Conservation (phyloP, 768 basidiomycete genomes). For the Mycena galopus region DNA sequence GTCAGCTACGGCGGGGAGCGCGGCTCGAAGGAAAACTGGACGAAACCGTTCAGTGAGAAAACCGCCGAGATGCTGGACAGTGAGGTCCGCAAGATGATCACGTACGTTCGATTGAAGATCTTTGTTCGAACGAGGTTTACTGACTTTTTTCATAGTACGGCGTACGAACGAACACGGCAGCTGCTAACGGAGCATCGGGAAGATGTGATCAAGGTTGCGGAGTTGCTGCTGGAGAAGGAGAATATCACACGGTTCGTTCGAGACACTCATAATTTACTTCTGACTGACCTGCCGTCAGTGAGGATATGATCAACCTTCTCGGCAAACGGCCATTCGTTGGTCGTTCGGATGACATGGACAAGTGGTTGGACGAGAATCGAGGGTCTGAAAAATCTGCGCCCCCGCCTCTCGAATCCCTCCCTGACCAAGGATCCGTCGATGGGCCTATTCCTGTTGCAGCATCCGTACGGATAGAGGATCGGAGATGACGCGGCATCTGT, state of each 20-base stretch:
- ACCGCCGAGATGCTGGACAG: constrained; percentile 94
- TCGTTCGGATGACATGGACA: constrained; percentile 93
- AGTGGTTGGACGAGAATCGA: constrained; percentile 90
- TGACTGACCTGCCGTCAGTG: constrained; percentile 57
- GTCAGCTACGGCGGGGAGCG: constrained; percentile 95
- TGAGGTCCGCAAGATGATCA: constrained; percentile 97
- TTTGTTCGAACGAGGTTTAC: constrained; percentile 5
- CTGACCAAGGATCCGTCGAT: neutral
- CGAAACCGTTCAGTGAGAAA: constrained; percentile 98
- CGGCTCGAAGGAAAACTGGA: constrained; percentile 88
- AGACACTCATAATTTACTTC: neutral
- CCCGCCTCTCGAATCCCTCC: constrained; percentile 65
- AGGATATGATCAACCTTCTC: constrained; percentile 88
- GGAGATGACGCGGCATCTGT: constrained; percentile 16
- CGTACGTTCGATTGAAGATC: constrained; percentile 51
- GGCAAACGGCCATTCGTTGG: constrained; percentile 87
- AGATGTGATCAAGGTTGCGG: constrained; percentile 95
- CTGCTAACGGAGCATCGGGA: constrained; percentile 85
- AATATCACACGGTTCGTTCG: constrained; percentile 86
- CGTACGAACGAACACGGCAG: constrained; percentile 86
- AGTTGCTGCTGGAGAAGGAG: constrained; percentile 92
- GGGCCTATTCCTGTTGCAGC: constrained; percentile 35
- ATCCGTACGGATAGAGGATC: constrained; percentile 16
- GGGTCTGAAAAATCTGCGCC: constrained; percentile 71
- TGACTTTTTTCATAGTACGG: constrained; percentile 58